These are phyloP conservation scores for Aphanoascus verrucosus DNA, from an alignment of 2,329 filamentous ascomycete species.

Conservation along the genomic window DNA sequence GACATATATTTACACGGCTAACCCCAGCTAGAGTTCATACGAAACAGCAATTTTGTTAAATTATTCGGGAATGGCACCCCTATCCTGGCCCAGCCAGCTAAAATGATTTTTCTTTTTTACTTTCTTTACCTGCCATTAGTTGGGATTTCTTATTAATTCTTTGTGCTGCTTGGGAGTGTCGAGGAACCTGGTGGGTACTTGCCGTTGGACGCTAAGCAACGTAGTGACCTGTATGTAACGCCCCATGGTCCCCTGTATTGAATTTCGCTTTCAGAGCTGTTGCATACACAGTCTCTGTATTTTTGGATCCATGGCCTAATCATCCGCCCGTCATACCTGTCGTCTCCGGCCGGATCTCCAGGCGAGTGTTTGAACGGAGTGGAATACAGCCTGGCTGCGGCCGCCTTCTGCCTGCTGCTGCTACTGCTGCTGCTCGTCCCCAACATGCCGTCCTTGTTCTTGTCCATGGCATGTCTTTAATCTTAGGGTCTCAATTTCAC, in stretches of 20 bases:
- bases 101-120: constrained; percentile 4
- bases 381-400: background rate
- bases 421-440: too few relatives aligned
- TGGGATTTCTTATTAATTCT: constrained; percentile 4
- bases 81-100: constrained; percentile 8
- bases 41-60: constrained; percentile 11
- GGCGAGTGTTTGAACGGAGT: background rate
- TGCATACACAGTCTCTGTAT: background rate
- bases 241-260: background rate
- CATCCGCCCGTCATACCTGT: background rate
- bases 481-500: background rate
- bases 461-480: background rate
- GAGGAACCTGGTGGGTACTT: constrained; percentile 8
- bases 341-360: background rate
- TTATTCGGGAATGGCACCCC: constrained; percentile 3
- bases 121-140: constrained; percentile 9
- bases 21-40: constrained; percentile 7
- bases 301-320: background rate
- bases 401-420: too few relatives aligned
- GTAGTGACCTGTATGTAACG: constrained; percentile 4
- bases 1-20: constrained; percentile 9
- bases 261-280: background rate
- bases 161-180: constrained; percentile 4
- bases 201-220: constrained; percentile 9
- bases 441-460: too few relatives aligned